Evolutionary conservation across 2,329 filamentous ascomycete species (phyloP).

Genomic region (Aureobasidium melanogenum): DNA sequence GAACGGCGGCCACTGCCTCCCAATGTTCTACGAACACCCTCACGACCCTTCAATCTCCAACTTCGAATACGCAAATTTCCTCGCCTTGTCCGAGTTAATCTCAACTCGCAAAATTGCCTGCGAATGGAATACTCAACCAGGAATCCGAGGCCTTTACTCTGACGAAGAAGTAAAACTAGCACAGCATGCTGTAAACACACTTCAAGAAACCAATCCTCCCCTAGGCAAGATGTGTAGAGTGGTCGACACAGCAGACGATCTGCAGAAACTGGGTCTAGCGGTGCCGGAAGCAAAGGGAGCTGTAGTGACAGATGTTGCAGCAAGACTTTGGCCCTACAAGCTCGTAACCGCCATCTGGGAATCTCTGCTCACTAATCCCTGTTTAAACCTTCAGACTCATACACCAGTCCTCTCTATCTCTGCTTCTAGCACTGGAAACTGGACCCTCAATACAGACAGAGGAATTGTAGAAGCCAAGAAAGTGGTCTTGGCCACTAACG

Average conservation of each 20-base stretch:
- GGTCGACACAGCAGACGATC: constrained; percentile 32
- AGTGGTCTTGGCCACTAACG: constrained; percentile 75
- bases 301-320: constrained; percentile 56
- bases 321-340: constrained; percentile 76
- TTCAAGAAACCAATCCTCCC: constrained; percentile 47
- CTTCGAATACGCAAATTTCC: constrained; percentile 65
- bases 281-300: constrained; percentile 50
- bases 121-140: constrained; percentile 57
- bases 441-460: constrained; percentile 58
- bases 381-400: constrained; percentile 65
- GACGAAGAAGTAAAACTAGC: constrained; percentile 46
- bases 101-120: constrained; percentile 52
- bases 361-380: constrained; percentile 37
- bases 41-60: constrained; percentile 47
- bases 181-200: constrained; percentile 39
- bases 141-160: constrained; percentile 56
- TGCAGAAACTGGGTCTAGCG: constrained; percentile 45
- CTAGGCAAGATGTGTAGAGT: constrained; percentile 39
- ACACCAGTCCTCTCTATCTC: constrained; percentile 46
- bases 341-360: constrained; percentile 65
- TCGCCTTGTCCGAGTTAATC: constrained; percentile 51
- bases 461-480: constrained; percentile 55
- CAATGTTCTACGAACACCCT: constrained; percentile 53
- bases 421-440: constrained; percentile 27
- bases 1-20: constrained; percentile 61